Evolutionary conservation across 345 rosid species (phyloP).

Genomic region (Lagerstroemia speciosa): DNA sequence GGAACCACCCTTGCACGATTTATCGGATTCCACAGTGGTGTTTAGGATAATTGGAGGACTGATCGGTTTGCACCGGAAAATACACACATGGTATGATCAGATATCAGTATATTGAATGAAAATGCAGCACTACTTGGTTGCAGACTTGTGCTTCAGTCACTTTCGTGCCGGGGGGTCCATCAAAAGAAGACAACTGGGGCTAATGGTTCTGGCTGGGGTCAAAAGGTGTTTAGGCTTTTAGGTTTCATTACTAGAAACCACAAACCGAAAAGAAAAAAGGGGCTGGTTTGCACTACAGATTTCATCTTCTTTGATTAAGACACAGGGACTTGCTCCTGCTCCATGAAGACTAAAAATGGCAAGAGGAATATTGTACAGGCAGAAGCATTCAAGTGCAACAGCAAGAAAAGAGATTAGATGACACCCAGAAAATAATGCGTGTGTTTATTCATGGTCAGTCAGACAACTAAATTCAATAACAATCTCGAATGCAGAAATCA

Average conservation of each 20-base stretch:
- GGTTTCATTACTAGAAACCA: background rate
- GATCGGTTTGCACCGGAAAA: background rate
- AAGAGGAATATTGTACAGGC: background rate
- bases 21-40: too few species aligned
- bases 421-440: background rate
- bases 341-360: background rate
- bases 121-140: background rate
- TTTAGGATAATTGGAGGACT: too few species aligned
- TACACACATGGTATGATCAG: background rate
- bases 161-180: background rate
- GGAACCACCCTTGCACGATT: background rate
- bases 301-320: background rate
- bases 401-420: background rate
- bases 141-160: background rate
- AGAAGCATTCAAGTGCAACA: background rate
- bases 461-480: background rate
- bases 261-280: background rate
- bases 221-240: background rate
- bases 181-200: background rate
- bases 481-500: background rate
- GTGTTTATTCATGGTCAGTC: background rate
- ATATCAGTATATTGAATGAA: background rate
- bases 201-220: background rate
- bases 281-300: background rate
- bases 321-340: background rate